Conservation (phyloP, 495 filamentous ascomycete genomes). For the Umbilicaria muhlenbergii region DNA sequence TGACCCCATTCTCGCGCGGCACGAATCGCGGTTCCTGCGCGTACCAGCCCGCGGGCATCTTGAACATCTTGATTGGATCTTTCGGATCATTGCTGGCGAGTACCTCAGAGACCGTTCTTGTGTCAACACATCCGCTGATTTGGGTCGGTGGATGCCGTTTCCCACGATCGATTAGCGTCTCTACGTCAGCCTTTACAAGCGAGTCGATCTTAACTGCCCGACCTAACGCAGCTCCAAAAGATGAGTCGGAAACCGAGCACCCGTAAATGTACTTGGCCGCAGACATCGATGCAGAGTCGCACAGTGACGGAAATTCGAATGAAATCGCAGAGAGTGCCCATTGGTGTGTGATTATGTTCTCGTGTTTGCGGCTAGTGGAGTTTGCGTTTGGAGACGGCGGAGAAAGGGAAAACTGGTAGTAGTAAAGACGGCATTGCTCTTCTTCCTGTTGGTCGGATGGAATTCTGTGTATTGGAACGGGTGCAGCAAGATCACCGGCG, state of each 20-base stretch:
- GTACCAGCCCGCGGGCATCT: conserved; percentile 38
- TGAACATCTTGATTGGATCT: conserved; percentile 43
- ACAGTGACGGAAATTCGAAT: conserved; percentile 46
- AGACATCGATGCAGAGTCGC: conserved; percentile 42
- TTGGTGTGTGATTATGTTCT: conserved; percentile 33
- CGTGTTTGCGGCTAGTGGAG: neutral
- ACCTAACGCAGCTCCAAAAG: conserved; percentile 35
- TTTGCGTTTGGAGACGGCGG: neutral
- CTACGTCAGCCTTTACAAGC: conserved; percentile 39
- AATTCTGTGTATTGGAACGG: conserved; percentile 12
- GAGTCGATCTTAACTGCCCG: conserved; percentile 44
- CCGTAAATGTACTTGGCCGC: conserved; percentile 59
- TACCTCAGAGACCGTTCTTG: conserved; percentile 28
- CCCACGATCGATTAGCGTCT: conserved; percentile 29
- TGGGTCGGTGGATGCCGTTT: conserved; percentile 22
- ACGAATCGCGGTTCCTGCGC: conserved; percentile 52
- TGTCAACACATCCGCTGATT: conserved; percentile 40
- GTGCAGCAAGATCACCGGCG: conserved; percentile 37
- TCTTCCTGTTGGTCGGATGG: conserved; percentile 27
- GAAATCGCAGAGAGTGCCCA: conserved; percentile 44
- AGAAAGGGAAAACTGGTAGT: conserved; percentile 38
- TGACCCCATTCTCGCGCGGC: conserved; percentile 20
- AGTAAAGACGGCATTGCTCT: conserved; percentile 51
- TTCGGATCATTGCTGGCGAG: conserved; percentile 22
- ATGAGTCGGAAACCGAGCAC: conserved; percentile 55